phyloP scores from a whole-genome alignment of 306 rosid genomes.

The Cajanus cajan region DNA sequence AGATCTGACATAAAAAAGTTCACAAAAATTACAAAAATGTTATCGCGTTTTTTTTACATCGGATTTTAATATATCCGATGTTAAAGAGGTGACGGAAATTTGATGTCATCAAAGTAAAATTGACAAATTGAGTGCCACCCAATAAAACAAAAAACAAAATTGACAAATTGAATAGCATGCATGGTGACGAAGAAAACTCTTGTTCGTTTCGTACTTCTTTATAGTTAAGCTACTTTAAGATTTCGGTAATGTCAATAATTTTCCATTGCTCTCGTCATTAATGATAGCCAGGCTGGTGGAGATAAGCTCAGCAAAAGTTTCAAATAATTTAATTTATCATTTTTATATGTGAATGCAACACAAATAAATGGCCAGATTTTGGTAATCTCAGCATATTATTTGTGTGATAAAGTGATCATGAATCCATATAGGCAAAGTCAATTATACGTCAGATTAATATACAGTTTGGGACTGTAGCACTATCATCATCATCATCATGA shows the following conservation, averaged over 20 bases:
- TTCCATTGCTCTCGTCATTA: background rate
- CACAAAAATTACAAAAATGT: no score
- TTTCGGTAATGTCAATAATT: background rate
- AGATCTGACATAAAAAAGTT: no score
- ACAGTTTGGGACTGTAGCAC: background rate
- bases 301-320: background rate
- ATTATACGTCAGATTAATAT: background rate
- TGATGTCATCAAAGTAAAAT: background rate
- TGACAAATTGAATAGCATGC: background rate
- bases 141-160: background rate
- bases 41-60: no score
- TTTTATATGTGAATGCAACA: background rate
- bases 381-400: background rate
- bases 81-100: no score
- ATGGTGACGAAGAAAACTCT: background rate
- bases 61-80: no score
- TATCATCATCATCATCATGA: background rate
- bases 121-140: background rate
- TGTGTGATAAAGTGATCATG: background rate
- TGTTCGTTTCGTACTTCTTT: background rate
- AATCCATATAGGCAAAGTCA: constrained; percentile 1
- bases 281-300: background rate
- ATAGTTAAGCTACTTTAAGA: background rate
- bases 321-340: background rate
- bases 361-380: background rate